Conservation (phyloP, 2,329 filamentous ascomycete genomes). For the Exophiala phaeomuriformis region DNA sequence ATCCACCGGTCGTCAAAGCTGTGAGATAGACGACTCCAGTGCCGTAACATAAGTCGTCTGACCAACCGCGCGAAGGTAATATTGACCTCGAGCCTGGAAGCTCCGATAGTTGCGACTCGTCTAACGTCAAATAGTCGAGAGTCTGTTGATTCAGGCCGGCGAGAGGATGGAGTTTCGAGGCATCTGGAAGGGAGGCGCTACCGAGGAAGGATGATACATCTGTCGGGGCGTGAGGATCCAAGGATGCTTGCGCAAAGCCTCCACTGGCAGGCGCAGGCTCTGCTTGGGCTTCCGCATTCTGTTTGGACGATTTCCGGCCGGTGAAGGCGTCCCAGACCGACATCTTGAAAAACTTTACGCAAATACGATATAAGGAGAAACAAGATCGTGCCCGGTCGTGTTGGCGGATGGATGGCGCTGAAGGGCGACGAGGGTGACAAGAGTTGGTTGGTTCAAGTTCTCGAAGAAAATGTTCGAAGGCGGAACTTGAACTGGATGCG, state of each 20-base stretch:
- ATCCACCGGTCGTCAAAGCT: slow-evolving; percentile 77
- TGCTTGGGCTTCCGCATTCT: slow-evolving; percentile 36
- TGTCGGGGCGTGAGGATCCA: slow-evolving; percentile 61
- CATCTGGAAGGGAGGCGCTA: slow-evolving; percentile 70
- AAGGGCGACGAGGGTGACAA: neutral
- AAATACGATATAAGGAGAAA: slow-evolving; percentile 3
- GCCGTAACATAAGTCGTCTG: slow-evolving; percentile 95
- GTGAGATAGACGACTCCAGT: slow-evolving; percentile 88
- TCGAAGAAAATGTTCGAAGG: slow-evolving; percentile 10
- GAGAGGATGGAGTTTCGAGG: slow-evolving; percentile 81
- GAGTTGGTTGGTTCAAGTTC: neutral
- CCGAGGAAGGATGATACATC: slow-evolving; percentile 84
- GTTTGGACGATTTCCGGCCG: slow-evolving; percentile 46
- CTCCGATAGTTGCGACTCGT: slow-evolving; percentile 82
- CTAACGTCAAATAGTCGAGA: slow-evolving; percentile 88
- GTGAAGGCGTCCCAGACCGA: slow-evolving; percentile 56
- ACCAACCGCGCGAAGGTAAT: slow-evolving; percentile 91
- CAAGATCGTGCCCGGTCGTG: neutral
- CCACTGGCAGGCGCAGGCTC: slow-evolving; percentile 32
- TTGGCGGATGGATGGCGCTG: slow-evolving; percentile 1
- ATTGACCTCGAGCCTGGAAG: slow-evolving; percentile 79
- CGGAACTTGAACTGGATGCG: neutral
- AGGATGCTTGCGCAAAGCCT: slow-evolving; percentile 49
- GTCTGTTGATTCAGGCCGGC: slow-evolving; percentile 87
- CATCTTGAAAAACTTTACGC: slow-evolving; percentile 35